A percentile compares a stretch with the other conserved stretches of the same genome.
These are phyloP conservation scores for Phaeosphaeria sp. DNA, from an alignment of 2,329 filamentous ascomycete genomes.

Conservation along the genomic window DNA sequence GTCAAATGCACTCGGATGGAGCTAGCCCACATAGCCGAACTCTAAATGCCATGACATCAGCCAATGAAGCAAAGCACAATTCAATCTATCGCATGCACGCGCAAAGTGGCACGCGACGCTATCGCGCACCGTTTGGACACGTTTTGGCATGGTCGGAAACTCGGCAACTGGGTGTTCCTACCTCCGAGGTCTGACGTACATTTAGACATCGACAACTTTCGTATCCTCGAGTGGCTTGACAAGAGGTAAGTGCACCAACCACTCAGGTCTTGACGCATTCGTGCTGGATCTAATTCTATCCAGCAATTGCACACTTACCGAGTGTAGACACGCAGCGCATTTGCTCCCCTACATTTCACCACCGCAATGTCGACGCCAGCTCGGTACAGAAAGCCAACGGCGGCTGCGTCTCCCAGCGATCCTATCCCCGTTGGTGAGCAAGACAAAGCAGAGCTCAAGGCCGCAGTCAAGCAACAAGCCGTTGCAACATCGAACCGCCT, in stretches of 20 bases:
- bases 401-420: conserved; percentile 9
- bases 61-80: conserved; percentile 24
- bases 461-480: conserved; percentile 31
- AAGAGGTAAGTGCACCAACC: background rate
- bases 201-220: background rate
- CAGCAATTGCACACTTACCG: background rate
- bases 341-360: background rate
- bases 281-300: background rate
- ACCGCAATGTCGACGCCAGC: conserved; percentile 27
- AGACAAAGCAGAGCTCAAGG: conserved; percentile 34
- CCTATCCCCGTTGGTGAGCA: conserved; percentile 20
- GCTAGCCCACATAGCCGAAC: conserved; percentile 6
- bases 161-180: background rate
- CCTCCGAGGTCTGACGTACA: background rate
- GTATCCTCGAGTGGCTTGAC: background rate
- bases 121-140: conserved; percentile 2
- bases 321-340: background rate
- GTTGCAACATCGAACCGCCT: conserved; percentile 27
- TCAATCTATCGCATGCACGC: conserved; percentile 21
- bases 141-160: background rate
- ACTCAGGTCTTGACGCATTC: background rate
- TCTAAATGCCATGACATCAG: conserved; percentile 21
- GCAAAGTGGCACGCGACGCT: conserved; percentile 1
- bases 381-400: conserved; percentile 29
- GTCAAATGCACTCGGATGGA: background rate